These are phyloP conservation scores for Psidium guajava DNA, from an alignment of 345 rosid species.

Conservation along the genomic window DNA sequence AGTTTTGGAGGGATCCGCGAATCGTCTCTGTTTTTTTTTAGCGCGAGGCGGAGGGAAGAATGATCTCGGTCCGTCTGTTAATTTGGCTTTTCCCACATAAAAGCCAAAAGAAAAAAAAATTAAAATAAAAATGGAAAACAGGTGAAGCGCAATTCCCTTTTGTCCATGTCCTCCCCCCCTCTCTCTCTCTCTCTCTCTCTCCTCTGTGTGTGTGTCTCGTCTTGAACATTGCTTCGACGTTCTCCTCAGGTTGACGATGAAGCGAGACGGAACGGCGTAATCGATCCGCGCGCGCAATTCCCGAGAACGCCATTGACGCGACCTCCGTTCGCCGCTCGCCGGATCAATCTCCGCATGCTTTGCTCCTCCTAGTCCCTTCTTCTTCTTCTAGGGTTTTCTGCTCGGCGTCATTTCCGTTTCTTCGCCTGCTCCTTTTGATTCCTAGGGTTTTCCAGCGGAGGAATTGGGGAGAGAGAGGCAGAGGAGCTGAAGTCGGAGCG, in stretches of 20 bases:
- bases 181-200: background rate
- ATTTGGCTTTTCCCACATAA: conserved; percentile 3
- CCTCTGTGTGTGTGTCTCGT: background rate
- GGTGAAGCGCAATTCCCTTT: background rate
- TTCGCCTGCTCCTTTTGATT: background rate
- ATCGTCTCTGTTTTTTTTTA: too few species aligned
- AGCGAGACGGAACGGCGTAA: background rate
- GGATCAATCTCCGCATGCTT: background rate
- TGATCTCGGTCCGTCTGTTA: background rate
- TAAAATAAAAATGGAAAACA: background rate
- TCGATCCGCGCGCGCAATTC: background rate
- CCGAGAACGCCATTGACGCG: background rate
- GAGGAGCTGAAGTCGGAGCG: background rate
- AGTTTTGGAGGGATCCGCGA: too few species aligned
- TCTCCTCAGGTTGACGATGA: background rate
- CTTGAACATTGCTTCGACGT: background rate
- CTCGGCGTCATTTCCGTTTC: background rate
- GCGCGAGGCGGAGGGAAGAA: too few species aligned
- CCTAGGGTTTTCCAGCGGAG: conserved; percentile 11
- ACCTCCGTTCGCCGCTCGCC: background rate
- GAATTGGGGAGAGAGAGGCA: background rate
- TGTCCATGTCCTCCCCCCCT: background rate
- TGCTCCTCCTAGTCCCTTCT: background rate
- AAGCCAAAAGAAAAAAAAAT: background rate
- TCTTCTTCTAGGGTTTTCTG: conserved; percentile 18